Percentiles rank a stretch among this genome's conserved stretches.
Conservation (phyloP, 345 rosid species). For the Zanthoxylum bungeanum region DNA sequence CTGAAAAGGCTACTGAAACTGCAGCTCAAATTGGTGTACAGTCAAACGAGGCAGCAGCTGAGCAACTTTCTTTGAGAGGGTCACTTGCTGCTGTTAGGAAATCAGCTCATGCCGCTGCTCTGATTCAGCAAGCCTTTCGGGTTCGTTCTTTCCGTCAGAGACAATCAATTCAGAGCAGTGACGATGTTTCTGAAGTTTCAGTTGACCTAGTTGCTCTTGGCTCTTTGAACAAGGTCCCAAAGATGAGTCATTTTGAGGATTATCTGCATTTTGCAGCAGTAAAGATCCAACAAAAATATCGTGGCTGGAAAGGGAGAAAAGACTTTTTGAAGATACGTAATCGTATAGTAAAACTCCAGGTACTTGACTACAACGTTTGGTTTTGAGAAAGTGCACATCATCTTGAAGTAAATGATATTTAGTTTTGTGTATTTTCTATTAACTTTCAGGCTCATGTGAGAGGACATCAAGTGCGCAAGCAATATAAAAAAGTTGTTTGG, state of each 20-base stretch:
- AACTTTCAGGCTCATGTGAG: constrained; percentile 62
- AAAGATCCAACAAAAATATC: constrained; percentile 58
- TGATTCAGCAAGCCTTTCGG: constrained; percentile 50
- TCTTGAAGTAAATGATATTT: neutral
- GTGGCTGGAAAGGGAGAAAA: constrained; percentile 67
- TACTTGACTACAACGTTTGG: constrained; percentile 8
- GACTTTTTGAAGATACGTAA: constrained; percentile 51
- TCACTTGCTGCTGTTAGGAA: constrained; percentile 66
- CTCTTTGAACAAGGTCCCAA: constrained; percentile 33
- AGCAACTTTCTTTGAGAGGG: constrained; percentile 44
- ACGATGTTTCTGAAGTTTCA: constrained; percentile 33
- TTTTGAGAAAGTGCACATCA: neutral
- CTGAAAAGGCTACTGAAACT: constrained; percentile 23
- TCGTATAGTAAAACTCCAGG: constrained; percentile 65
- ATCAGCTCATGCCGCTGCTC: constrained; percentile 60
- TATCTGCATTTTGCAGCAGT: constrained; percentile 60
- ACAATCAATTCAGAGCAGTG: constrained; percentile 25
- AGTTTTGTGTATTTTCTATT: neutral
- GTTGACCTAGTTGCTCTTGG: constrained; percentile 48
- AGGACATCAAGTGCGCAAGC: constrained; percentile 61
- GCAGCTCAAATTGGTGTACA: constrained; percentile 18
- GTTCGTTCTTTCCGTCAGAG: constrained; percentile 39
- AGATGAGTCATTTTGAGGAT: constrained; percentile 46
- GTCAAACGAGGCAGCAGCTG: constrained; percentile 17
- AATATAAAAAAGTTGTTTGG: constrained; percentile 59